Evolutionary conservation across 2,329 filamentous ascomycete species (phyloP), one percentile per base, ranked within the genome.

Genomic region (Esteya vermicola): DNA sequence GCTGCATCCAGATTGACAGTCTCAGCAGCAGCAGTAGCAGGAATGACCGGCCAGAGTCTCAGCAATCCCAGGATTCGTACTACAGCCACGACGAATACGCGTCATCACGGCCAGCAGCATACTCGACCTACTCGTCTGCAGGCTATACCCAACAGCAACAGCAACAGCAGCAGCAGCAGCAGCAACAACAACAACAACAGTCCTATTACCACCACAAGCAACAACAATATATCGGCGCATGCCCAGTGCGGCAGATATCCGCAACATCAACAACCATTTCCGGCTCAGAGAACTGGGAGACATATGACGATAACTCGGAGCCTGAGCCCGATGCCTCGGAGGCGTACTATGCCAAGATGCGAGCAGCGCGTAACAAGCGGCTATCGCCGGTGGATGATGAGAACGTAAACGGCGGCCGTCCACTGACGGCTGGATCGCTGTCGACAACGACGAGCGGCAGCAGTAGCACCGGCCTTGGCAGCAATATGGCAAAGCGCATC

Each of bases 241-340:
- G 43, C 1, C 44, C 65, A 3, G 66, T 65, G 1, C 68, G 85
- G 36, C 83, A 89, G 50, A 78, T 81, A 14, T 85, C 80, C 7
- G 77, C 77, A 48, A 79, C 80, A 1, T 88, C 84, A n/a, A 85
- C 81, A 1, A 70, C 69, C 19, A 69, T 82, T 21, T 85, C 83
- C 6, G 85, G 84, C 2, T 93, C 85, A 4, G 89, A 96, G 60
- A 96, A 96, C 57, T 96, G 89, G 89, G 89, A 96, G 60, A 94
- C 88, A 9, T 96, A 91, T 52, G 88, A 91, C 50, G 85, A 93
- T 56, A 76, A 72, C 48, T 85, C 81, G 45, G 80, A 85, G 52
- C 75, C 79, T 0, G 82, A 85, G 51, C 68, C 70, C 20, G 86
- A 94, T 54, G 73, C 72, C 0, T 78, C 78, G 4, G 84, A 91